Evolutionary conservation across 1,284 basidiomycete species (phyloP).

Genomic region (Trichosporon inkin): DNA sequence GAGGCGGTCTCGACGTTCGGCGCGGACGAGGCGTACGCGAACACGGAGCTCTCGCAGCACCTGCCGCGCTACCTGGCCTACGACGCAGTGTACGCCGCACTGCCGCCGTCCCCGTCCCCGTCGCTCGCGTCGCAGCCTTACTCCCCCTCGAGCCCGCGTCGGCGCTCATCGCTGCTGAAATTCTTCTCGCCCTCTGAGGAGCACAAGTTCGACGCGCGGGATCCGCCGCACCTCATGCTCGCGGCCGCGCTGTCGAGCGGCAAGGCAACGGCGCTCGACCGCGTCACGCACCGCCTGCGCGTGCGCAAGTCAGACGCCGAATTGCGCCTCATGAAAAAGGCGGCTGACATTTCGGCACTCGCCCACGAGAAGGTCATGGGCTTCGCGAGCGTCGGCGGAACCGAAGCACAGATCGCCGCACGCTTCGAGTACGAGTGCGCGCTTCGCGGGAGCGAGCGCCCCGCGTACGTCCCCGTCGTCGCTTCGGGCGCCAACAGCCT

Average conservation of each 20-base stretch:
- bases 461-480: constrained; percentile 91
- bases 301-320: constrained; percentile 52
- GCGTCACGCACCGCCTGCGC: constrained; percentile 48
- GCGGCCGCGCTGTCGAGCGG: constrained; percentile 43
- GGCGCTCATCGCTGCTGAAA: constrained; percentile 44
- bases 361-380: constrained; percentile 62
- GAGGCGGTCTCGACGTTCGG: constrained; percentile 64
- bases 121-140: constrained; percentile 43
- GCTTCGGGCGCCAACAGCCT: constrained; percentile 87
- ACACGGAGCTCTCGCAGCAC: constrained; percentile 39
- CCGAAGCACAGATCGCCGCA: constrained; percentile 71
- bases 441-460: constrained; percentile 70
- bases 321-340: constrained; percentile 50
- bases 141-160: constrained; percentile 36
- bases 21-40: constrained; percentile 61
- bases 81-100: constrained; percentile 47
- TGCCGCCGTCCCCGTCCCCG: constrained; percentile 47
- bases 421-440: constrained; percentile 85
- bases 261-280: constrained; percentile 43
- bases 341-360: constrained; percentile 49
- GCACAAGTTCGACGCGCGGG: constrained; percentile 25
- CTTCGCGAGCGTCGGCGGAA: constrained; percentile 64
- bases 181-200: constrained; percentile 39
- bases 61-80: constrained; percentile 38
- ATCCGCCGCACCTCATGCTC: constrained; percentile 49